Conservation (phyloP, 73 alveolate species). For the Paramecium primaurelia region DNA sequence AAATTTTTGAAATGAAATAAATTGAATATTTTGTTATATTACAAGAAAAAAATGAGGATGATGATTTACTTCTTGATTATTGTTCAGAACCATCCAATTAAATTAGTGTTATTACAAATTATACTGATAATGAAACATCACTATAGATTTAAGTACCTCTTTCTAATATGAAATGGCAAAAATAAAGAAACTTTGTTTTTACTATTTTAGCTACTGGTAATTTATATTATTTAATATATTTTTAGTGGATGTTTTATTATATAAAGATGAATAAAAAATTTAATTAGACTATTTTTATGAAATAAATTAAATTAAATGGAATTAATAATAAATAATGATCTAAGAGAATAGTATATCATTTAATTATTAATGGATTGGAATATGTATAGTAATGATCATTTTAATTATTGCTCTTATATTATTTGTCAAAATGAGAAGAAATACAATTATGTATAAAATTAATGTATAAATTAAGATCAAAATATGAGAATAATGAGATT, state of each 20-base stretch:
- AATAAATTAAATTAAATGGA: background rate
- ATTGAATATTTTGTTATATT: background rate
- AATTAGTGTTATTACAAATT: background rate
- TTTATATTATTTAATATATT: background rate
- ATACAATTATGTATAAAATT: background rate
- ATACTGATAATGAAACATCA: background rate
- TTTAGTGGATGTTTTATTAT: background rate
- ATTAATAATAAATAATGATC: background rate
- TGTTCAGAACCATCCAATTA: background rate
- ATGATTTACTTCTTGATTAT: background rate
- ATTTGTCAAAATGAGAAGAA: background rate
- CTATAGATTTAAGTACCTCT: background rate
- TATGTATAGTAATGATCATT: background rate
- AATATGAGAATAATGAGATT: background rate
- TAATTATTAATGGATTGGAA: background rate
- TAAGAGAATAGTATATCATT: background rate
- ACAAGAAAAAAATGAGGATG: background rate
- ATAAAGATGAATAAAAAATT: background rate
- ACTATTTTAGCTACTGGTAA: background rate
- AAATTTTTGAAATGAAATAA: background rate
- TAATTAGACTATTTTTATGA: background rate
- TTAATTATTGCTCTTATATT: background rate
- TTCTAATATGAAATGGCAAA: background rate
- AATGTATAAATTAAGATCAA: background rate
- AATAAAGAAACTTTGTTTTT: background rate